These are phyloP conservation scores for Strobilomyces confusus DNA, from an alignment of 768 basidiomycete species.

Conservation along the genomic window DNA sequence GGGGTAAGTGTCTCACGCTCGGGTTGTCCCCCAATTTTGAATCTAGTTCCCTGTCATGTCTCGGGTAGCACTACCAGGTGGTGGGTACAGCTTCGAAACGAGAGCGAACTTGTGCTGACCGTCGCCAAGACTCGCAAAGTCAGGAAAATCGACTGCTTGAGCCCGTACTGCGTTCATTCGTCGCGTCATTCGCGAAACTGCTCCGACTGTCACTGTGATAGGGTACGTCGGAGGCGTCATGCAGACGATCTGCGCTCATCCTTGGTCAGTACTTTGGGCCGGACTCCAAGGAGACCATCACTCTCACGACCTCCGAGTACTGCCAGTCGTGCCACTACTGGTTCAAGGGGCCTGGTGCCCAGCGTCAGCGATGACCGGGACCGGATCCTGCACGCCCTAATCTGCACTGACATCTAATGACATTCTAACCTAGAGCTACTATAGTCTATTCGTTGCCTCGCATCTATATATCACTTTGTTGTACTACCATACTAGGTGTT, in stretches of 20 bases:
- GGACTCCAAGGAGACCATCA: slow-evolving; percentile 60
- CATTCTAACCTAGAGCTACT: slow-evolving; percentile 29
- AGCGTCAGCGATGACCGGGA: slow-evolving; percentile 31
- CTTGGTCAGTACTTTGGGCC: slow-evolving; percentile 57
- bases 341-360: slow-evolving; percentile 44
- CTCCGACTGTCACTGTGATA: slow-evolving; percentile 41
- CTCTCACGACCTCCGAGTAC: slow-evolving; percentile 45
- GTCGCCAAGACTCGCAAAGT: slow-evolving; percentile 31
- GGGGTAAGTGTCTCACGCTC: slow-evolving; percentile 41
- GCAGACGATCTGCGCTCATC: slow-evolving; percentile 3
- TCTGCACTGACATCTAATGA: slow-evolving; percentile 21
- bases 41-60: slow-evolving; percentile 10
- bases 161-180: slow-evolving; percentile 39
- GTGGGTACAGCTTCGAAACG: slow-evolving; percentile 41
- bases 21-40: neutral
- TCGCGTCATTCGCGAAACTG: slow-evolving; percentile 39
- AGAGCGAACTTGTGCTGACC: neutral
- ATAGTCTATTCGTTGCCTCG: slow-evolving; percentile 16
- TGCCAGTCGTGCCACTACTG: slow-evolving; percentile 59
- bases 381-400: neutral
- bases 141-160: slow-evolving; percentile 33
- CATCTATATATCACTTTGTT: slow-evolving; percentile 19
- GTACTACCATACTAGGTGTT: slow-evolving; percentile 17
- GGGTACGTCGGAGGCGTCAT: slow-evolving; percentile 29
- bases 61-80: slow-evolving; percentile 60